phyloP scores from a whole-genome alignment of 306 rosid genomes.

The Cyamopsis tetragonoloba region DNA sequence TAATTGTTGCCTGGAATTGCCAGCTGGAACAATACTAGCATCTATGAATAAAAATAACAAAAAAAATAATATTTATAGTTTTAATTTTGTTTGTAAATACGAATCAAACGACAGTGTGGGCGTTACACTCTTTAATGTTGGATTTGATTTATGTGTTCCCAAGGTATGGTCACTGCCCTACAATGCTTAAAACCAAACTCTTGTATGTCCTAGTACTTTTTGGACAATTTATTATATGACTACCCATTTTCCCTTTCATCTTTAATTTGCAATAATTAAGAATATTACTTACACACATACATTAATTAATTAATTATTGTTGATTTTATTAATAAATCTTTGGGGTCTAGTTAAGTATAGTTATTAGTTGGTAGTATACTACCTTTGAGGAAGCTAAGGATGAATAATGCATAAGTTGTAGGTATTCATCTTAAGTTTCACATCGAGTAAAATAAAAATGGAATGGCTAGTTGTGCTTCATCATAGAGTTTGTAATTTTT shows the following conservation, averaged over 20 bases:
- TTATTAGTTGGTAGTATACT: too few relatives aligned
- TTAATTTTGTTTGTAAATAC: not conserved
- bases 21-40: conserved; percentile 35
- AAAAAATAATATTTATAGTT: not conserved
- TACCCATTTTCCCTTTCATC: not conserved
- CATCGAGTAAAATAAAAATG: too few relatives aligned
- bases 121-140: conserved; percentile 1
- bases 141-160: not conserved
- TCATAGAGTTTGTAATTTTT: too few relatives aligned
- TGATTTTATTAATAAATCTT: not conserved
- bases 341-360: not conserved
- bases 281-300: not conserved
- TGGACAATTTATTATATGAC: not conserved
- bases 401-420: too few relatives aligned
- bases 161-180: not conserved
- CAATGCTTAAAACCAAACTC: not conserved
- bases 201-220: not conserved
- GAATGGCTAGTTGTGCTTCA: too few relatives aligned
- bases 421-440: too few relatives aligned
- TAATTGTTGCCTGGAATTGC: not conserved
- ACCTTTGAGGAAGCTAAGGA: too few relatives aligned
- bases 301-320: not conserved
- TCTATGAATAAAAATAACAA: not conserved
- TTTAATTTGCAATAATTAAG: too few relatives aligned
- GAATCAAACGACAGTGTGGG: not conserved